Conservation (phyloP, 345 rosid species). For the Salix udensis region DNA sequence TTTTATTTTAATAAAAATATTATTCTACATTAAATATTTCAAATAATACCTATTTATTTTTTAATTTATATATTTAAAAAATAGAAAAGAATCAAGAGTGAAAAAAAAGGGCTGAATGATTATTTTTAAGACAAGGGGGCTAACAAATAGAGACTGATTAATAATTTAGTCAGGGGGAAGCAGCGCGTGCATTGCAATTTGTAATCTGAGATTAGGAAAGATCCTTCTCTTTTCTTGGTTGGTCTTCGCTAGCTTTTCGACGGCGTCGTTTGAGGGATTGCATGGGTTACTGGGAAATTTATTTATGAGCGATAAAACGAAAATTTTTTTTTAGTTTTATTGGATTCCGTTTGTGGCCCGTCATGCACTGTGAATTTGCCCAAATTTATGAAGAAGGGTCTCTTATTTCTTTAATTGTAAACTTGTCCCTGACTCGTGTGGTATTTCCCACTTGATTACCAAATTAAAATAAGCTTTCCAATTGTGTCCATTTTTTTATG, state of each 20-base stretch:
- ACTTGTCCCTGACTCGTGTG: not conserved
- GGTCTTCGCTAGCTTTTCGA: not conserved
- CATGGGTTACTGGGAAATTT: not conserved
- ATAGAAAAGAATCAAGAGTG: too few relatives aligned
- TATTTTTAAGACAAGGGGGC: too few relatives aligned
- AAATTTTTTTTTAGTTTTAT: not conserved
- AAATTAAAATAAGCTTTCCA: too few relatives aligned
- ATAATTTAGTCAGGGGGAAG: not conserved
- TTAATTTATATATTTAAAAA: too few relatives aligned
- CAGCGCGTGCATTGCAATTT: not conserved
- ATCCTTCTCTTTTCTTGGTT: not conserved
- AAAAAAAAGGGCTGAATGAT: too few relatives aligned
- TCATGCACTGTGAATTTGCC: slow-evolving; percentile 4
- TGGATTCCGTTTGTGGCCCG: not conserved
- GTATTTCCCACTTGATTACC: not conserved
- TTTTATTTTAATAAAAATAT: too few relatives aligned
- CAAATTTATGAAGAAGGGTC: not conserved
- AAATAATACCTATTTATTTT: too few relatives aligned
- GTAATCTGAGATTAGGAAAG: not conserved
- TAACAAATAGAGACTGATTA: too few relatives aligned
- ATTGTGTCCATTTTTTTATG: not conserved
- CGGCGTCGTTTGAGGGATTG: slow-evolving; percentile 3
- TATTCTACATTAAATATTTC: too few relatives aligned
- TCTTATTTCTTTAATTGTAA: not conserved
- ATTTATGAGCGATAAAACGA: not conserved